Evolutionary conservation across 768 basidiomycete genomes (phyloP).

Genomic region (Suillus hirtellus): DNA sequence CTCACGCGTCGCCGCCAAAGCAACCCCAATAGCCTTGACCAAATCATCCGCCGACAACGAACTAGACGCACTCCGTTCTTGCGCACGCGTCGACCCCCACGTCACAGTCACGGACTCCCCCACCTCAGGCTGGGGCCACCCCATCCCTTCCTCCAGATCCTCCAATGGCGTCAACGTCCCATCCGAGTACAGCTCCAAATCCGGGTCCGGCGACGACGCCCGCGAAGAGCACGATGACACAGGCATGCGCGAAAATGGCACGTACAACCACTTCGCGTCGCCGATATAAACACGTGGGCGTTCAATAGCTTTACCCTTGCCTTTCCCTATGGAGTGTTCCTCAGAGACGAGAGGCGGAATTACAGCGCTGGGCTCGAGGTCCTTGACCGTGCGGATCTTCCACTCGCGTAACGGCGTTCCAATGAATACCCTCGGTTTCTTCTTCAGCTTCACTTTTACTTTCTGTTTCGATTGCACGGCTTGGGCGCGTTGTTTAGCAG

Average conservation of each 20-base stretch:
- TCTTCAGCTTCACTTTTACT: constrained; percentile 1
- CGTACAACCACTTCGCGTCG: constrained; percentile 15
- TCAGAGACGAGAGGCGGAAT: not conserved
- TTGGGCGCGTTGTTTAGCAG: not conserved
- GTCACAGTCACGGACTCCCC: constrained; percentile 26
- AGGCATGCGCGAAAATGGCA: constrained; percentile 25
- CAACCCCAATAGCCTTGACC: constrained; percentile 24
- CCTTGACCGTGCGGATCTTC: constrained; percentile 22
- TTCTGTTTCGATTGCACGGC: not conserved
- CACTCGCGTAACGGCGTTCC: constrained; percentile 26
- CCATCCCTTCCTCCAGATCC: constrained; percentile 11
- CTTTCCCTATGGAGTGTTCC: not conserved
- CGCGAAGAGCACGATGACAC: constrained; percentile 10
- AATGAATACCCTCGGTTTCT: constrained; percentile 25
- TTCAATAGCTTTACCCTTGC: constrained; percentile 4
- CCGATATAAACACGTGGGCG: constrained; percentile 25
- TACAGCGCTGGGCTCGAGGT: constrained; percentile 22
- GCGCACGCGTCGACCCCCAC: constrained; percentile 22
- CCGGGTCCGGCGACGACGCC: constrained; percentile 13
- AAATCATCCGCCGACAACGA: constrained; percentile 24
- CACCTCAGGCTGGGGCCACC: constrained; percentile 35
- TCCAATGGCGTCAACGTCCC: constrained; percentile 16
- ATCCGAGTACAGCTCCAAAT: constrained; percentile 14
- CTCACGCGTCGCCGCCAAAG: constrained; percentile 20
- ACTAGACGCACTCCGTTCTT: constrained; percentile 6